Evolutionary conservation across 805 yeast genomes (phyloP), one percentile per base, ranked within the genome.

Genomic region (Pichia ethanolica): DNA sequence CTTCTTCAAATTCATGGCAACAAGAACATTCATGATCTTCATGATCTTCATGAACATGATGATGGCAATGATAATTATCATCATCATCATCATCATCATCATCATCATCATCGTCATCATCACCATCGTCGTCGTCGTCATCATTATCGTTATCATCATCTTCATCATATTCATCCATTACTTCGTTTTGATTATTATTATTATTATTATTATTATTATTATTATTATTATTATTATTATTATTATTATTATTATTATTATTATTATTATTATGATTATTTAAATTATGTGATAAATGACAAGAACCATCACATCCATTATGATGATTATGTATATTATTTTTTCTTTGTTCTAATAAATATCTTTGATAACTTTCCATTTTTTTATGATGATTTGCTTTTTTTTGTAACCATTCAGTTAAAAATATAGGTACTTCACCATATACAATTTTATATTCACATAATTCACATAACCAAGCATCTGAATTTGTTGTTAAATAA

Each of bases 371-470:
- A 9, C 36, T 48, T 32, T 53, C 57, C 44, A 56, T 45, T 67
- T 71, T 57, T 59, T 69, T 58, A 62, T 66, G 56, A 35, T 60
- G 60, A 39, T 46, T 54, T 35, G 68, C 57, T 44, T 68, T 65
- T 44, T 62, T 62, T 47, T 74, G 71, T 49, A 70, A 69, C 75
- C 77, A 73, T 52, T 69, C 68, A 55, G 74, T 69, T 62, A 74
- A 61, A 51, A 70, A 71, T 27, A 62, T 52, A 0, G 81, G 81
- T 49, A 71, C 69, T 33, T 58, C 59, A 1, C 81, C 81, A 56
- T 64, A 76, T 5, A 75, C 67, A 9, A 67, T 65, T 56, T 75
- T 78, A 58, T 73, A 76, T 53, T 75, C 77, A 61, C 81, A 76
- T 42, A 76, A 67, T 44, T 73, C 64, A 58, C 81, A 76, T 3